Evolutionary conservation across 1,284 basidiomycete genomes (phyloP), one percentile per base, ranked within the genome.

Genomic region (Taiwanofungus camphoratus): DNA sequence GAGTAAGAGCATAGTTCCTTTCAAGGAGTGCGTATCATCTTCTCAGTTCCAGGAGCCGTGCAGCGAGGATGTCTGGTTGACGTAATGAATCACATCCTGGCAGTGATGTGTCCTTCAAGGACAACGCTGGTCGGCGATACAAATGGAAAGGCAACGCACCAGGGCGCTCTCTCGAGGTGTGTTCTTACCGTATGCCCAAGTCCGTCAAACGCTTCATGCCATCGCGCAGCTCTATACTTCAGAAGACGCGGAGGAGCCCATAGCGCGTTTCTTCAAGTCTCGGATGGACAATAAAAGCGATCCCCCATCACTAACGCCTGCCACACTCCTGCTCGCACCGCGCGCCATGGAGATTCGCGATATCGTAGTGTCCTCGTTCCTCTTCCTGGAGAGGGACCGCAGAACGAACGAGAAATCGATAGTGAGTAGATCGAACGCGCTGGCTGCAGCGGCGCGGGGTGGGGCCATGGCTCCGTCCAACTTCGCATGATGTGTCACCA

Each of bases 1-100:
- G 46, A 67, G 64, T 51, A 68, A 64, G 44, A 71, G 68, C 45
- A 45, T 68, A n/a, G 55, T 72, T 3, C 70, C 69, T 5, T 68
- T 72, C 53, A 66, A 65, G 29, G 58, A 66, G 69, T 71, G 45
- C 38, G 67, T 51, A 2, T 7, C 6, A 18, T 5, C 11, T 19
- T 16, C n/a, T 16, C 23, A 23, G 19, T n/a, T n/a, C n/a, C n/a
- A n/a, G n/a, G n/a, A n/a, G n/a, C n/a, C n/a, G n/a, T n/a, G n/a
- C n/a, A n/a, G n/a, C n/a, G n/a, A n/a, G n/a, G n/a, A n/a, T 39
- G 15, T 5, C 23, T 36, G 19, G 23, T n/a, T n/a, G 19, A 18
- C 24, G 21, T 38, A 7, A 16, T n/a, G 16, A 15, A 38, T 16
- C 3, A 16, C 21, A 2, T n/a, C 26, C 30, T 21, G 6, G 11